phyloP scores from a whole-genome alignment of 2,329 filamentous ascomycete species.

The Parastagonospora avenae region DNA sequence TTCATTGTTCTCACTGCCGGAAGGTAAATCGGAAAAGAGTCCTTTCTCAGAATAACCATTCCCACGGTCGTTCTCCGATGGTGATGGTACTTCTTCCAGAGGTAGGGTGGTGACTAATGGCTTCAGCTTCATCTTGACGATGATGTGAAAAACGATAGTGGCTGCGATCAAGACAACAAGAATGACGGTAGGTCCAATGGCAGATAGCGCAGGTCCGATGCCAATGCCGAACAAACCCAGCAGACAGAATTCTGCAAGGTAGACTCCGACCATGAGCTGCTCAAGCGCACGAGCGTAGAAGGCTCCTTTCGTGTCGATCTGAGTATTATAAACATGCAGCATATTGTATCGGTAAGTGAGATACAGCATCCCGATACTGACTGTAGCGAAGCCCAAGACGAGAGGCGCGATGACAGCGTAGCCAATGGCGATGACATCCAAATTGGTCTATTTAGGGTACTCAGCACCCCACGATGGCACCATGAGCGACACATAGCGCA shows the following conservation, averaged over 20 bases:
- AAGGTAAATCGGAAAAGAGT: neutral
- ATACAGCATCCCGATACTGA: constrained; percentile 53
- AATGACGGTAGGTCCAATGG: neutral
- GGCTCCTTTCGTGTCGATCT: constrained; percentile 54
- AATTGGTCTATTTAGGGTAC: constrained; percentile 54
- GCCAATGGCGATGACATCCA: constrained; percentile 51
- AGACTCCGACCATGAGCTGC: constrained; percentile 54
- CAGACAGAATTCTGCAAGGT: constrained; percentile 54
- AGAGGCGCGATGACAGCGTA: constrained; percentile 57
- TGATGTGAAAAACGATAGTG: neutral
- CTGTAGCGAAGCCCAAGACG: constrained; percentile 52
- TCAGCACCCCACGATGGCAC: constrained; percentile 52
- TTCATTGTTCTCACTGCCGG: neutral
- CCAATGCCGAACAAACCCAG: constrained; percentile 53
- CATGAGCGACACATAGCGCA: constrained; percentile 47
- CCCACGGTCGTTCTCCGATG: no score
- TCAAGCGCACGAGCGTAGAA: constrained; percentile 53
- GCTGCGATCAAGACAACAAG: neutral
- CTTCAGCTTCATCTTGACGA: neutral
- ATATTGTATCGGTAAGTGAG: constrained; percentile 56
- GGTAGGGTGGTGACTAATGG: neutral
- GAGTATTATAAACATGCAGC: constrained; percentile 54
- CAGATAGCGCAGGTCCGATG: neutral
- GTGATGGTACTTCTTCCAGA: no score
- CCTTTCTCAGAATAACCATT: neutral